These are phyloP conservation scores for Ampelocalamus luodianensis DNA, from an alignment of 176 grass and related monocot species.

Conservation along the genomic window DNA sequence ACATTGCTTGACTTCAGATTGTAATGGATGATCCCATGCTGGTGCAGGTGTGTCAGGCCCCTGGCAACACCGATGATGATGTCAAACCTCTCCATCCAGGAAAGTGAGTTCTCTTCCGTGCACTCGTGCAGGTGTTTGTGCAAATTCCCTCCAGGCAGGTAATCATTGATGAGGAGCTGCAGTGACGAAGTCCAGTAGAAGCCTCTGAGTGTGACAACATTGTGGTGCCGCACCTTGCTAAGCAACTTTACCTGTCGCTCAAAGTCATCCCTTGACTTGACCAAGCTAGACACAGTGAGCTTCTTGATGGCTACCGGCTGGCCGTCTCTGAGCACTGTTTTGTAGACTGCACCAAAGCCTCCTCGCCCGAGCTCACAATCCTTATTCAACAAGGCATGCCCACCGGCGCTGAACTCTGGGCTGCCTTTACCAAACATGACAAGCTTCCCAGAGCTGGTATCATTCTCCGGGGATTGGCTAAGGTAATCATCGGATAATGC, in stretches of 20 bases:
- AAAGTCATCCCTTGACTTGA: slow-evolving; percentile 91
- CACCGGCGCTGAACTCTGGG: slow-evolving; percentile 72
- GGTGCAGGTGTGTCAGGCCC: slow-evolving; percentile 80
- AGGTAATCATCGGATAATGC: slow-evolving; percentile 82
- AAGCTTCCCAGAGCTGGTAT: slow-evolving; percentile 85
- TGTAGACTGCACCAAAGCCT: slow-evolving; percentile 94
- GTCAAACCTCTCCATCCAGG: slow-evolving; percentile 93
- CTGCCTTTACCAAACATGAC: slow-evolving; percentile 90
- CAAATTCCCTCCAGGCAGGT: slow-evolving; percentile 78
- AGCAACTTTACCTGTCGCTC: slow-evolving; percentile 79
- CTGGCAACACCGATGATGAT: slow-evolving; percentile 83
- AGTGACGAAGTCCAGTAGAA: slow-evolving; percentile 96
- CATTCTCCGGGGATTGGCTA: slow-evolving; percentile 72
- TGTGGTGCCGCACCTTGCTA: slow-evolving; percentile 77
- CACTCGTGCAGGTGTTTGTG: slow-evolving; percentile 79
- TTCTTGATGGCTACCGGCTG: slow-evolving; percentile 95
- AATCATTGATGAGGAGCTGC: slow-evolving; percentile 95
- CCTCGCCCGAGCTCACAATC: slow-evolving; percentile 95
- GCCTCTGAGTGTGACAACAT: slow-evolving; percentile 78
- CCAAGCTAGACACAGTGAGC: slow-evolving; percentile 90
- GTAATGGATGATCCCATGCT: slow-evolving; percentile 77
- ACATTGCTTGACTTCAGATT: slow-evolving; percentile 96
- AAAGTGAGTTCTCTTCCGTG: slow-evolving; percentile 52
- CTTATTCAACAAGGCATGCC: slow-evolving; percentile 89
- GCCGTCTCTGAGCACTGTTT: slow-evolving; percentile 77